A percentile compares a stretch with the other conserved stretches of the same genome.
These are phyloP conservation scores for Penicillium roqueforti DNA, from an alignment of 495 filamentous ascomycete species.

Conservation along the genomic window DNA sequence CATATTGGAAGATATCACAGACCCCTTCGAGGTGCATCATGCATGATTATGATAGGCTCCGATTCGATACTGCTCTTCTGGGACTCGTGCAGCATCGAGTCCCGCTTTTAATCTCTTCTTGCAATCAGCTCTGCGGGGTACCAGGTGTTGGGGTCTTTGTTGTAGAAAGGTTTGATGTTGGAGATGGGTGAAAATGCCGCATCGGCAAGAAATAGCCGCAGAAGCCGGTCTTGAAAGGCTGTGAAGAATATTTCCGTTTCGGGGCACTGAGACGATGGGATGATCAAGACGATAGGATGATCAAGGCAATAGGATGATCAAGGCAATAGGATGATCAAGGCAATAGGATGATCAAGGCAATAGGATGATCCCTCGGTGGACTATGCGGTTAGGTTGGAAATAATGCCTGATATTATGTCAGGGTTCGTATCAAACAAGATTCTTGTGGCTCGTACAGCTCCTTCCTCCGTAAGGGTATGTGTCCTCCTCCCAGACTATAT, in stretches of 20 bases:
- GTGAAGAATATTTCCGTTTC: slow-evolving; percentile 2
- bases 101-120: slow-evolving; percentile 1
- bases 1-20: slow-evolving; percentile 23
- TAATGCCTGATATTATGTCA: slow-evolving; percentile 6
- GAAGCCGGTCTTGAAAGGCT: slow-evolving; percentile 1
- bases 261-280: slow-evolving; percentile 7
- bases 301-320: slow-evolving; percentile 5
- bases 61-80: slow-evolving; percentile 1
- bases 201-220: slow-evolving; percentile 15
- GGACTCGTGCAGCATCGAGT: slow-evolving; percentile 1
- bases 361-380: background rate
- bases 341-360: slow-evolving; percentile 8
- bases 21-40: slow-evolving; percentile 14
- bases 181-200: slow-evolving; percentile 5
- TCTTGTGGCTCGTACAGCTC: background rate
- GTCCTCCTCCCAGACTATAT: background rate
- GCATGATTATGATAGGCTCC: slow-evolving; percentile 14
- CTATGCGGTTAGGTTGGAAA: slow-evolving; percentile 6
- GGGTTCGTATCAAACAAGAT: slow-evolving; percentile 1
- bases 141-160: background rate
- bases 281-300: slow-evolving; percentile 5
- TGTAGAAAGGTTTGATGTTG: background rate
- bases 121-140: background rate
- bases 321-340: slow-evolving; percentile 6
- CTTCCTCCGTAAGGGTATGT: background rate